phyloP scores from a whole-genome alignment of 345 rosid genomes.

The Euphorbia peplus region DNA sequence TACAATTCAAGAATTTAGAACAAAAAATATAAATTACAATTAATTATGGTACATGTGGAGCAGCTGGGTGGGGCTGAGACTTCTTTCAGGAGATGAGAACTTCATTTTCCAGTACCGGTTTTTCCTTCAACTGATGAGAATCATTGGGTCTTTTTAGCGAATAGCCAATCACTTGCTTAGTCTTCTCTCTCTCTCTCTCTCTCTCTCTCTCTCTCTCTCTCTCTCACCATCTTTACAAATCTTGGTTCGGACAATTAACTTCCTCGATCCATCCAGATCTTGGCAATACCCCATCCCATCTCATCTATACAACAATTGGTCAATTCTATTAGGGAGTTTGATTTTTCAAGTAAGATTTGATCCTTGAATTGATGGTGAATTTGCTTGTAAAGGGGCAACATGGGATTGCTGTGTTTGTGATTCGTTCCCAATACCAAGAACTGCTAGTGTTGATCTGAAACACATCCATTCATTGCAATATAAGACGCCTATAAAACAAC shows the following conservation, averaged over 20 bases:
- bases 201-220: no score
- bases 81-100: conserved; percentile 6
- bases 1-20: not conserved
- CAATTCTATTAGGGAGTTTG: not conserved
- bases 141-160: not conserved
- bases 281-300: not conserved
- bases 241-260: no score
- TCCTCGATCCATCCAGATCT: not conserved
- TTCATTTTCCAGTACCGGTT: not conserved
- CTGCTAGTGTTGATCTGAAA: conserved; percentile 64
- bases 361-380: conserved; percentile 59
- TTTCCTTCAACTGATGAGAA: not conserved
- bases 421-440: conserved; percentile 68
- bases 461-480: not conserved
- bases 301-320: not conserved
- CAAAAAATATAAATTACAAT: conserved; percentile 8
- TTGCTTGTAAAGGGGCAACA: conserved; percentile 43
- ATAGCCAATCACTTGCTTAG: no score
- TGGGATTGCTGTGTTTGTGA: conserved; percentile 39
- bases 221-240: not conserved
- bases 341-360: conserved; percentile 44
- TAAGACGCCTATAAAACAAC: not conserved
- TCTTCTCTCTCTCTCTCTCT: no score
- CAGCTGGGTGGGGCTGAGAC: not conserved
- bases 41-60: conserved; percentile 29